Evolutionary conservation across 148 eudicot species (phyloP), one percentile per base, ranked within the genome.

Genomic region (Beta vulgaris): DNA sequence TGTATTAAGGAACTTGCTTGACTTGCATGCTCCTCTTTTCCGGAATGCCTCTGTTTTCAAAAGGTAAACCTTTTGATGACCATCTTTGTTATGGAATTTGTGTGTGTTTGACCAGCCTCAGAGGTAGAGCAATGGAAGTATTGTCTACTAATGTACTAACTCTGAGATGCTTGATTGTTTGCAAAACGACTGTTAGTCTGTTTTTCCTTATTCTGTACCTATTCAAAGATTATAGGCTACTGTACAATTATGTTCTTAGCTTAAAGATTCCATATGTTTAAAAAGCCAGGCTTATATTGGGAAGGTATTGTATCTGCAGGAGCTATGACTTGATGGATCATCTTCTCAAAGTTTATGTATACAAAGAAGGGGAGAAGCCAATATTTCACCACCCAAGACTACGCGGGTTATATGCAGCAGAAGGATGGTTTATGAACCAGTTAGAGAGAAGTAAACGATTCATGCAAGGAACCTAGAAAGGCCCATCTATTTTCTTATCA

Each of bases 401-500:
- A 75, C 85, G 90, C 74, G 95, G 95, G 66, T 73, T 90, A 49
- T 92, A 92, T 74, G 85, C 88, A 74, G 88, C 95, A 9, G 97
- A 92, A 85, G 97, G 97, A 83, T 90, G 94, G 94, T 90, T 90
- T 82, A 85, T 92, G 91, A 88, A 85, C 77, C 83, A 88, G 54
- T 63, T 92, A 25, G 82, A 90, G 78, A 81, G 81, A 73, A 87
- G 86, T 63, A 88, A 76, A 77, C 85, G 64, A 49, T 90, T 80
- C 75, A 85, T 21, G 85, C 74, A 40, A 88, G 79, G 74, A 89
- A 91, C 90, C 93, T 57, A 84, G 68, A 86, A 90, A 84, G 79
- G 98, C 96, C 73, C 90, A 93, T 81, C 82, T 93, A 29, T 93
- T 84, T 78, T 92, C 78, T 71, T 93, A 62, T 88, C 96, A 57